phyloP scores from a whole-genome alignment of 257 asterid species.

The Linderniella brevidens region DNA sequence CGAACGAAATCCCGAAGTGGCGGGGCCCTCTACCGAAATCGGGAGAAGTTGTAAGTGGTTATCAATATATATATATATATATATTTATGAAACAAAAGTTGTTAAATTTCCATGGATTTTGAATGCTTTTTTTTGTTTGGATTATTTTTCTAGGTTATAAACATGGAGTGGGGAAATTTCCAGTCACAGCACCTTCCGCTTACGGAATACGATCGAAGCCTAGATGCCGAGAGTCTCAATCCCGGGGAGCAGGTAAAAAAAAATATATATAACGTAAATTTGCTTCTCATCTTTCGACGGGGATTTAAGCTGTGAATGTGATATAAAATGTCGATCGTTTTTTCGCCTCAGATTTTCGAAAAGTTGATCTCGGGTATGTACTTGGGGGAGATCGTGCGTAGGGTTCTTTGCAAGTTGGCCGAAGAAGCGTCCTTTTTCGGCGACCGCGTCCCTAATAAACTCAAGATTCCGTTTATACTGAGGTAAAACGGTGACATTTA shows the following conservation, averaged over 20 bases:
- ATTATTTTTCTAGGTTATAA: conserved; percentile 48
- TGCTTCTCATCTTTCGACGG: background rate
- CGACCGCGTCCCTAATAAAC: conserved; percentile 47
- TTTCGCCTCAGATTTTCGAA: conserved; percentile 55
- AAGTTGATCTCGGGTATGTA: conserved; percentile 88
- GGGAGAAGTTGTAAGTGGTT: conserved; percentile 61
- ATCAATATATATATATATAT: background rate
- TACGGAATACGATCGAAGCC: conserved; percentile 57
- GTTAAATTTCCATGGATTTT: too few relatives aligned
- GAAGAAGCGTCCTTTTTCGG: conserved; percentile 73
- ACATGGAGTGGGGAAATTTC: conserved; percentile 98
- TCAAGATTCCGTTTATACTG: conserved; percentile 56
- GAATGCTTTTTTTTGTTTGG: background rate
- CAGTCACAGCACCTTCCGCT: conserved; percentile 76
- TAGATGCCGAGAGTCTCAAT: conserved; percentile 73
- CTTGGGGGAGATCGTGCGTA: conserved; percentile 84
- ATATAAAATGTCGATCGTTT: conserved; percentile 2
- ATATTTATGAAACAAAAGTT: background rate
- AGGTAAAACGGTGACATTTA: conserved; percentile 23
- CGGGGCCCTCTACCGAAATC: conserved; percentile 54
- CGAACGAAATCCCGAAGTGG: conserved; percentile 75
- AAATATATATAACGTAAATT: background rate
- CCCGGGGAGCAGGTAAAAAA: conserved; percentile 96
- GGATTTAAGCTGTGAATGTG: conserved; percentile 3
- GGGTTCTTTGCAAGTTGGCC: conserved; percentile 71